A percentile compares a stretch with the other conserved stretches of the same genome.
Evolutionary conservation across 2,329 filamentous ascomycete genomes (phyloP).

Genomic region (Pseudogymnoascus sp.): DNA sequence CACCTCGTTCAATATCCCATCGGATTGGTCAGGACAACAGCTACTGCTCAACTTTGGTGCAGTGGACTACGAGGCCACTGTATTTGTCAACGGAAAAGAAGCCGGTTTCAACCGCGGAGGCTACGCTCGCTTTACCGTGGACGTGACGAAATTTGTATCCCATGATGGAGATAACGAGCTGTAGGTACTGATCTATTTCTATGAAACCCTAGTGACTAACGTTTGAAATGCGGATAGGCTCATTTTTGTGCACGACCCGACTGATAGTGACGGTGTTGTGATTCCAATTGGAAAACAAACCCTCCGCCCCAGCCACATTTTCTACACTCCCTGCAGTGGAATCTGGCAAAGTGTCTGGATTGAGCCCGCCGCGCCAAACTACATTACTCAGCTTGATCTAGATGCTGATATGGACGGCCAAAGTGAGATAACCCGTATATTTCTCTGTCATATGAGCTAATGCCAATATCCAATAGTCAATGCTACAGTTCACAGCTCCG

Average conservation of each 20-base stretch:
- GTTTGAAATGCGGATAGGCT: constrained; percentile 32
- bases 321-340: constrained; percentile 63
- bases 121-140: constrained; percentile 53
- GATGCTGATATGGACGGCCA: constrained; percentile 46
- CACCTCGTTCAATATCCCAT: constrained; percentile 40
- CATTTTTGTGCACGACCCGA: constrained; percentile 61
- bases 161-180: constrained; percentile 43
- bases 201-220: not conserved
- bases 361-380: constrained; percentile 43
- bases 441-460: not conserved
- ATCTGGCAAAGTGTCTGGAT: constrained; percentile 72
- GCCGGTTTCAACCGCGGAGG: constrained; percentile 50
- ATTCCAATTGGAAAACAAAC: constrained; percentile 62
- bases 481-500: constrained; percentile 44
- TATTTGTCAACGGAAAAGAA: constrained; percentile 49
- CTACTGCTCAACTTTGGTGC: constrained; percentile 42
- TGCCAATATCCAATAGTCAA: constrained; percentile 35
- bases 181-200: constrained; percentile 29
- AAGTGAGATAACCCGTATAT: constrained; percentile 29
- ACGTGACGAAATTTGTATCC: constrained; percentile 40
- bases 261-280: constrained; percentile 45
- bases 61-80: constrained; percentile 42
- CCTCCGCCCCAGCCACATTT: constrained; percentile 50
- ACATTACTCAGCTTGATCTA: constrained; percentile 36
- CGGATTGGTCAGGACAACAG: constrained; percentile 25